Evolutionary conservation across 306 rosid genomes (phyloP).

Genomic region (Quercus alba): DNA sequence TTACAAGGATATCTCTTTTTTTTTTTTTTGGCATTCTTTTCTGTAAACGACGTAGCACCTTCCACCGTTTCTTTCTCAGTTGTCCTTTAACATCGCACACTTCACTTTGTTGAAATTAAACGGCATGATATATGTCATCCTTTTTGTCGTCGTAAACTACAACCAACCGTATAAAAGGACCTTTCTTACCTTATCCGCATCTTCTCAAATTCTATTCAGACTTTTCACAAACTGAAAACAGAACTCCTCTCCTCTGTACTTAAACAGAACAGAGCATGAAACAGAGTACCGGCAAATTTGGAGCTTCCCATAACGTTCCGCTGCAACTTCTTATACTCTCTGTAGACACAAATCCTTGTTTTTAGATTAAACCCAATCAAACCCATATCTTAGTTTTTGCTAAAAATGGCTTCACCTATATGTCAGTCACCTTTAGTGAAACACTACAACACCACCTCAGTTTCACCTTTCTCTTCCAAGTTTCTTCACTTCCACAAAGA

Average conservation of each 20-base stretch:
- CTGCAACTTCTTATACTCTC: background rate
- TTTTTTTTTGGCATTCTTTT: no score
- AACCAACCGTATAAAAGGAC: background rate
- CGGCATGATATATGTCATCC: background rate
- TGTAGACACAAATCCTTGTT: background rate
- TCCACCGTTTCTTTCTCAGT: no score
- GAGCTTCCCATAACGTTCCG: slow-evolving; percentile 1
- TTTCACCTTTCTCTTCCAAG: slow-evolving; percentile 38
- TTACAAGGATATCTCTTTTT: no score
- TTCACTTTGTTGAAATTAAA: no score
- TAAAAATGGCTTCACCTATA: slow-evolving; percentile 49
- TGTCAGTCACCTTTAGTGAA: slow-evolving; percentile 35
- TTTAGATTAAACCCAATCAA: background rate
- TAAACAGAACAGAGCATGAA: background rate
- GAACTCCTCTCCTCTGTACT: background rate
- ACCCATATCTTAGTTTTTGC: background rate
- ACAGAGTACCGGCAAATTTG: background rate
- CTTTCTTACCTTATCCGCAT: background rate
- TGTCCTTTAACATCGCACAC: no score
- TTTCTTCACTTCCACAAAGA: slow-evolving; percentile 12
- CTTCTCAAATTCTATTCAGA: background rate
- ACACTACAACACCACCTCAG: slow-evolving; percentile 22
- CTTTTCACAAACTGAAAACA: background rate
- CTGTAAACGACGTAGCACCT: no score
- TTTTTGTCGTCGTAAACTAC: background rate